Evolutionary conservation across 2,329 filamentous ascomycete species (phyloP).

Genomic region (Cladosporium colombiae): DNA sequence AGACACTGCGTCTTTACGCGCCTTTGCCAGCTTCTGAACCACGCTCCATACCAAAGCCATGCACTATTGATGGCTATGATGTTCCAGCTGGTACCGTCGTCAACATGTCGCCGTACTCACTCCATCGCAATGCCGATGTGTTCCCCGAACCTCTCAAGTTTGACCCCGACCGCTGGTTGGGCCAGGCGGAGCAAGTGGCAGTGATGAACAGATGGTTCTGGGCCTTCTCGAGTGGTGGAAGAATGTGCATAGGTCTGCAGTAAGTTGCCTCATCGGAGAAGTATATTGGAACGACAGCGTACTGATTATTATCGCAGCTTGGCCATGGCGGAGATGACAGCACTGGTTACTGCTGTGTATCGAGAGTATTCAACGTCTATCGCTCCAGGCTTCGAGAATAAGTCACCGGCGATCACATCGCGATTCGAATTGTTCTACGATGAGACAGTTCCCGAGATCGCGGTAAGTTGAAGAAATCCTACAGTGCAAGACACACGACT

Average conservation of each 20-base stretch:
- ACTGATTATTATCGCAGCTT: conserved; percentile 36
- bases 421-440: conserved; percentile 47
- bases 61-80: conserved; percentile 39
- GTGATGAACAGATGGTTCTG: conserved; percentile 47
- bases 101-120: conserved; percentile 46
- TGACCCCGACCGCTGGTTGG: conserved; percentile 52
- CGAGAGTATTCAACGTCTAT: conserved; percentile 44
- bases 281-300: too few species aligned
- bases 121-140: conserved; percentile 49
- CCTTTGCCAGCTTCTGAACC: conserved; percentile 55
- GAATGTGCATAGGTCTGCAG: conserved; percentile 50
- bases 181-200: conserved; percentile 34
- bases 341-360: conserved; percentile 49
- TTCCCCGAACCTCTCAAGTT: conserved; percentile 49
- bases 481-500: not conserved
- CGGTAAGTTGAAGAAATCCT: conserved; percentile 26
- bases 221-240: conserved; percentile 49
- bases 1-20: conserved; percentile 53
- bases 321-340: conserved; percentile 55
- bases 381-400: conserved; percentile 32
- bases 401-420: conserved; percentile 44
- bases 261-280: not conserved
- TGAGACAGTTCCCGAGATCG: conserved; percentile 31
- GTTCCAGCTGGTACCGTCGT: conserved; percentile 49
- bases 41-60: conserved; percentile 45